Percentiles rank a stretch among this genome's conserved stretches.
Evolutionary conservation across 108 stramenopile genomes (phyloP).

Genomic region (Cyclostephanos tholiformis): DNA sequence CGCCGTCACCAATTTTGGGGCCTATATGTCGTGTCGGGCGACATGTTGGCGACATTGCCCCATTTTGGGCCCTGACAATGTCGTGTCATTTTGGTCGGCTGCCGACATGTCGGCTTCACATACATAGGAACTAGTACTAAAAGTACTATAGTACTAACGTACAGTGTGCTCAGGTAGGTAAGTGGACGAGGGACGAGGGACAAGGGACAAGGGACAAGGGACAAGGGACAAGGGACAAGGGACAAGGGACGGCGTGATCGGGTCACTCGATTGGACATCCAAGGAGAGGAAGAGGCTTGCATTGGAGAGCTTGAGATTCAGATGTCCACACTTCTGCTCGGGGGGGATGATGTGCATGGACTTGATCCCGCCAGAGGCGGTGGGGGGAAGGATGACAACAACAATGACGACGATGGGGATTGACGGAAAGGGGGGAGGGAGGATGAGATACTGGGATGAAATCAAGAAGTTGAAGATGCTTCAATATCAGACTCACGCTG

Average conservation of each 20-base stretch:
- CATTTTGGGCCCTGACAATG: no score
- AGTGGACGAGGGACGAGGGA: no score
- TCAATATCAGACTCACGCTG: conserved; percentile 57
- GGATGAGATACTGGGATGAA: conserved; percentile 66
- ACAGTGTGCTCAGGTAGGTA: no score
- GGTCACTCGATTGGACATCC: conserved; percentile 89
- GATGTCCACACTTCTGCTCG: conserved; percentile 54
- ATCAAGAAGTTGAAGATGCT: conserved; percentile 77
- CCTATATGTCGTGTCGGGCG: no score
- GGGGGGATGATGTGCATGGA: conserved; percentile 43
- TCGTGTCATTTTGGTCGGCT: no score
- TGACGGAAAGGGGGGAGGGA: conserved; percentile 24
- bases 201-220: no score
- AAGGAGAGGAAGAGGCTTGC: conserved; percentile 79
- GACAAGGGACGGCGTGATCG: conserved; percentile 96
- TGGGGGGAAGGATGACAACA: conserved; percentile 14
- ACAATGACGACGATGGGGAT: neutral
- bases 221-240: no score
- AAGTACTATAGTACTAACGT: no score
- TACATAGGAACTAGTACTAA: no score
- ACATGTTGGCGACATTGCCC: no score
- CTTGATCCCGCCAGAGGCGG: conserved; percentile 58
- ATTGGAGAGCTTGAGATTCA: conserved; percentile 57
- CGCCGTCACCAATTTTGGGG: no score
- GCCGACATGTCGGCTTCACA: no score